Evolutionary conservation across 345 rosid genomes (phyloP).

Genomic region (Lumnitzera littorea): DNA sequence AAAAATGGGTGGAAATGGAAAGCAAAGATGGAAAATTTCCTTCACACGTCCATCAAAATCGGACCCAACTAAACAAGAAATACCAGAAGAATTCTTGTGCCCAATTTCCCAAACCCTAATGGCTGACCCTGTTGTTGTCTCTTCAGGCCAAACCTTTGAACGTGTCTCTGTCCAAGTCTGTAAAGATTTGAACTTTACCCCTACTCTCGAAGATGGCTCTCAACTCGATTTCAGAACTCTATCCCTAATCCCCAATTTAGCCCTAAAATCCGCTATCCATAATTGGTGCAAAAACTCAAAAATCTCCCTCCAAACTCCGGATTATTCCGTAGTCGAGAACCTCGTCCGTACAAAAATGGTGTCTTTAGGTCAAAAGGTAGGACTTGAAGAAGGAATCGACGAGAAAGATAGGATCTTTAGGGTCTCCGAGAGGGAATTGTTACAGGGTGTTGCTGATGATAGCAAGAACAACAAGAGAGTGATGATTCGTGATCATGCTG

Average conservation of each 20-base stretch:
- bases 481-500: conserved; percentile 35
- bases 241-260: conserved; percentile 52
- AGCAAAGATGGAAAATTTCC: conserved; percentile 54
- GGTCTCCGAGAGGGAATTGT: conserved; percentile 61
- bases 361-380: not conserved
- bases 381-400: not conserved
- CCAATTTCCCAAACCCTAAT: conserved; percentile 58
- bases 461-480: conserved; percentile 15
- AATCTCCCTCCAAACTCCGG: conserved; percentile 29
- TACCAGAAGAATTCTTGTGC: conserved; percentile 63
- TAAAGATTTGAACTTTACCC: conserved; percentile 34
- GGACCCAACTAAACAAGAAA: conserved; percentile 20
- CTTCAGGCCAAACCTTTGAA: conserved; percentile 87
- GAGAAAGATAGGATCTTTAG: conserved; percentile 24
- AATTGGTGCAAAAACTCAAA: conserved; percentile 50
- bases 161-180: conserved; percentile 61
- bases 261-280: conserved; percentile 54
- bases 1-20: conserved; percentile 57
- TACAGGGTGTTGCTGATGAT: conserved; percentile 45
- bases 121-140: conserved; percentile 78
- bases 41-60: conserved; percentile 28
- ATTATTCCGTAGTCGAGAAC: conserved; percentile 43
- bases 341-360: conserved; percentile 33
- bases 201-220: conserved; percentile 39
- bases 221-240: conserved; percentile 50